Base-by-base conservation (phyloP, 192 early-diverging fungal genomes). In the Coemansia sp. region DNA sequence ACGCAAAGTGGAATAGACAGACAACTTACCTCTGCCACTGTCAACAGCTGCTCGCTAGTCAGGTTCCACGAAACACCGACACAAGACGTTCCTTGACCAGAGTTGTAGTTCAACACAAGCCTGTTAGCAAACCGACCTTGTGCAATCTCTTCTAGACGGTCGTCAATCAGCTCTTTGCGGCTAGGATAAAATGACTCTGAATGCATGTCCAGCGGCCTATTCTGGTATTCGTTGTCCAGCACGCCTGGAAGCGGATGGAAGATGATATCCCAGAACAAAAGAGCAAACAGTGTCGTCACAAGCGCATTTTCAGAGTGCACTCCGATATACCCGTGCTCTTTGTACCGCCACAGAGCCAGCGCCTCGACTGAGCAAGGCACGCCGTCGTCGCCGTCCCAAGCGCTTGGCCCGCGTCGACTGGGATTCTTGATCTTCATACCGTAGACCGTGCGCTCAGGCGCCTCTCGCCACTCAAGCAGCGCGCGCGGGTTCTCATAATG, bases 211-310 rank as follows among this genome's bases (percentile, higher is more conserved):
- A 91, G 69, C 11, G 90, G 90, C 38, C 70, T 83, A 7, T 80
- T 84, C 72, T 90, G 90, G 68, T 85, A 91, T 22, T 83, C 80
- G 7, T 88, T 91, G 62, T 91, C 90, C 67, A 91, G 86, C 1
- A 87, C 85, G 30, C 89, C 90, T 0, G 85, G 87, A 12, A 85
- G 62, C 22, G 80, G 66, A 6, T 82, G 60, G 64, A 91, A 89
- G 7, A 91, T 71, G 34, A 89, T 82, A 49, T 91, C 87, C 88
- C 88, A 91, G 62, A 91, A 89, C 20, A 91, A 63, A 3, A 91
- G 71, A 7, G 74, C 75, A 68, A 88, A 89, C 76, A 91, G 65
- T 17, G 87, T 87, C 0, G 83, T 80, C 0, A 84, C 69, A 16
- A 91, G 75, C 0, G 82, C 74, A 54, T 88, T 90, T 64, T 91